Evolutionary conservation across 108 stramenopile species (phyloP), one percentile per base, ranked within the genome.

Genomic region (Conticribra guillardii): DNA sequence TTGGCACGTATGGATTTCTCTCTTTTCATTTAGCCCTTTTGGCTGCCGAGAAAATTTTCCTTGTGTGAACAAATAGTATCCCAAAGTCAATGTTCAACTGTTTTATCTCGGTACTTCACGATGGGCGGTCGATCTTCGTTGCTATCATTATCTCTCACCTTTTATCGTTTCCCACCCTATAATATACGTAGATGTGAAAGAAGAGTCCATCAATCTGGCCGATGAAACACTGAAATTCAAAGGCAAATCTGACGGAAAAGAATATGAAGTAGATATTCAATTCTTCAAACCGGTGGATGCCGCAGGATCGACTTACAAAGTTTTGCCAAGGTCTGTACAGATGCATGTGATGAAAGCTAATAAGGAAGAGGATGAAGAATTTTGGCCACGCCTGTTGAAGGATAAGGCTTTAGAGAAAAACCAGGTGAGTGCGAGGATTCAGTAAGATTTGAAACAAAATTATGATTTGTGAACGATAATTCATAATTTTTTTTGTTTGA

Each of bases 381-480:
- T 94, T 64, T 96, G 96, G 96, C 89, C 89, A 3, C 80, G 94
- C 30, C 73, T 96, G 55, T 83, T 95, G 72, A 88, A 96, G 73
- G 92, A 96, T 82, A 96, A 96, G 82, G 74, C 80, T 21, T 71
- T 94, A 64, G 96, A 96, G 77, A 96, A 98, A 78, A 96, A 93
- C 71, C 92, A 96, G 74, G 71, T 73, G 26, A 32, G 61, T 22
- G 24, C 2, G 9, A 4, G 21, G 19, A 34, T 32, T 11, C 14
- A 53, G 50, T 29, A 1, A 3, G 34, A 53, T 47, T 22, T 53
- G 2, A n/a, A 46, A 52, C 47, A 26, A 9, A 31, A 2, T 27
- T 31, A 26, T 22, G 2, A 34, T 21, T 33, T 60, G 23, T 7
- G 52, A 33, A 34, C 26, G 17, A 8, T n/a, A 18, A 14, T 60